Base-by-base conservation (phyloP, 2,329 filamentous ascomycete species). In the Aureobasidium sp. region DNA sequence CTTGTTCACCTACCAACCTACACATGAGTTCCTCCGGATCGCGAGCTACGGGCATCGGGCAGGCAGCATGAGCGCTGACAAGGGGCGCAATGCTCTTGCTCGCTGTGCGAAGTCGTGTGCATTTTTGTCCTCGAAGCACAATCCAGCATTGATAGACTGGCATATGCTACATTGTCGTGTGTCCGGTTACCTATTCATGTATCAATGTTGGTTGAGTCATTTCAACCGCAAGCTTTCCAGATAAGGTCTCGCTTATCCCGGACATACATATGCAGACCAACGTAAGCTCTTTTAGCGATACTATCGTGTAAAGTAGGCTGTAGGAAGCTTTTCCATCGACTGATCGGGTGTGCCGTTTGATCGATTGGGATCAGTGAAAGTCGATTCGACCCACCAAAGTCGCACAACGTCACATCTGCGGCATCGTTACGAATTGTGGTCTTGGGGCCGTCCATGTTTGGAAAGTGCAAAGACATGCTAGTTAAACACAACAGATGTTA, bases 301-400 rank as follows among this genome's bases (percentile, higher is more conserved):
- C 42, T 20, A 48, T 48, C 42, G 20, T 60, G 56, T 43, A 48
- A 27, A 60, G 47, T 51, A 62, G 47, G 56, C n/a, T 23, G n/a
- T 18, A 40, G 31, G 56, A 60, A 50, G 43, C 59, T 53, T 62
- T 43, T 16, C 33, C 47, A 51, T 62, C 59, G 59, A 62, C 45
- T 50, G 59, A 62, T 63, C 60, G 40, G 50, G 48, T 54, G 48
- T 54, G 60, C 60, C 53, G 27, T 45, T 20, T 47, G 40, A 54
- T 54, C 48, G 18, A 18, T 63, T 38, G n/a, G 47, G 18, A 51
- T 61, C 43, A 45, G 31, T 43, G 47, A 29, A 40, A 51, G 47
- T 23, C 25, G 27, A 42, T 10, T 23, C 45, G 59, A 31, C 25
- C 23, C 55, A 42, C 25, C 29, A 16, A 62, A 51, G 25, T 51